Conservation (phyloP, 768 basidiomycete genomes). For the Kwoniella botswanensis region DNA sequence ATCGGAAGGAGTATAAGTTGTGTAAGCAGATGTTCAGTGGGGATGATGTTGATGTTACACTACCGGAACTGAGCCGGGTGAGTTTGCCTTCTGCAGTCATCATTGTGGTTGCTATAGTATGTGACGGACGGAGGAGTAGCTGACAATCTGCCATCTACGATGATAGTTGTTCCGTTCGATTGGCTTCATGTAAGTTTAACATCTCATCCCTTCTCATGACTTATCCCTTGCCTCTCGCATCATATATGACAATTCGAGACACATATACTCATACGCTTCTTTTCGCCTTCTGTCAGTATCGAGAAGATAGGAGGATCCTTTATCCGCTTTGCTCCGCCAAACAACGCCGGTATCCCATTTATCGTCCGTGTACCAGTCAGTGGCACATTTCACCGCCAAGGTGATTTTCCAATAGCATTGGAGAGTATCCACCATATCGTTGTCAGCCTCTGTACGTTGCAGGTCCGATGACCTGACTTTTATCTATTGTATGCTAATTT, state of each 20-base stretch:
- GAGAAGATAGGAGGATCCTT: conserved; percentile 13
- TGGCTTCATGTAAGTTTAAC: conserved; percentile 16
- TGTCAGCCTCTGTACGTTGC: not conserved
- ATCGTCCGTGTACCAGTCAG: conserved; percentile 13
- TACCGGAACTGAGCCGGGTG: not conserved
- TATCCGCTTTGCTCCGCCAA: conserved; percentile 17
- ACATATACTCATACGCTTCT: not conserved
- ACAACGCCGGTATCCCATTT: conserved; percentile 11
- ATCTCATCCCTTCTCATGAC: no score
- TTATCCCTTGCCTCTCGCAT: no score
- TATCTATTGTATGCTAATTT: no score
- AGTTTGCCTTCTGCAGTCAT: not conserved
- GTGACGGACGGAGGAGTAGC: no score
- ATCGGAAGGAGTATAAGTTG: not conserved
- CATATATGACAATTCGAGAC: no score
- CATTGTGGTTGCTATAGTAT: not conserved
- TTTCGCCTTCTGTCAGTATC: not conserved
- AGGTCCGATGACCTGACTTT: no score
- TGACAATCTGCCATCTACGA: not conserved
- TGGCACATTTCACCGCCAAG: not conserved
- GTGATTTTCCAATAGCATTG: not conserved
- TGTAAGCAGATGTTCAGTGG: not conserved
- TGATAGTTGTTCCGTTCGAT: conserved; percentile 13
- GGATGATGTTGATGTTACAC: not conserved
- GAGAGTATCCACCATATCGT: not conserved